These are phyloP conservation scores for Phytophthora pseudosyringae DNA, from an alignment of 352 stramenopile genomes.

Conservation along the genomic window DNA sequence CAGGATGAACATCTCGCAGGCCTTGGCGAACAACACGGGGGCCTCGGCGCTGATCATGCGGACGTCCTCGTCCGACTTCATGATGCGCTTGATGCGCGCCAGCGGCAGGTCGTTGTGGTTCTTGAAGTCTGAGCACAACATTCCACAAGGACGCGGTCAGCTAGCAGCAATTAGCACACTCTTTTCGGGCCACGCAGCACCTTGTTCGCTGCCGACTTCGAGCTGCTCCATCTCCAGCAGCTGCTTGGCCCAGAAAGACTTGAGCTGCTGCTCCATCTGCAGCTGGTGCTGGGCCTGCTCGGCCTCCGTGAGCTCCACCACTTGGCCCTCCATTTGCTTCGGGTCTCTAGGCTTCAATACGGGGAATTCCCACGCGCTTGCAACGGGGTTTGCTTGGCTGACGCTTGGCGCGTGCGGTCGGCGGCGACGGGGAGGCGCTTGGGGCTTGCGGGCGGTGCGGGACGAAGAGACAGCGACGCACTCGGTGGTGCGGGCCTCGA, in stretches of 20 bases:
- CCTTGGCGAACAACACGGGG: constrained; percentile 99
- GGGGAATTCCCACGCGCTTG: not conserved
- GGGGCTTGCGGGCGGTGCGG: not conserved
- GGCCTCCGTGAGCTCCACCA: constrained; percentile 86
- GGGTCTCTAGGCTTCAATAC: constrained; percentile 10
- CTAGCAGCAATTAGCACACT: not conserved
- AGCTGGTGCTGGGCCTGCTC: constrained; percentile 87
- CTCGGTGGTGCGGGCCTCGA: constrained; percentile 14
- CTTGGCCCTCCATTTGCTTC: constrained; percentile 78
- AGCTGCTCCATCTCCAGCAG: constrained; percentile 92
- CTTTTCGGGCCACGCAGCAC: constrained; percentile 33
- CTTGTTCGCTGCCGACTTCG: constrained; percentile 94
- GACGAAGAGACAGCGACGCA: constrained; percentile 8
- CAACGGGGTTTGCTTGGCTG: not conserved
- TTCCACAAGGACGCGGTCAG: constrained; percentile 2
- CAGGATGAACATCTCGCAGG: constrained; percentile 99
- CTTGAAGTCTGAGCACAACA: constrained; percentile 94
- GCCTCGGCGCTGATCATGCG: constrained; percentile 99
- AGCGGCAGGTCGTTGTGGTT: constrained; percentile 99
- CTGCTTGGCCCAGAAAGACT: constrained; percentile 95
- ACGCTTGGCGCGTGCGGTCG: not conserved
- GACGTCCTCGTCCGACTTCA: constrained; percentile 99
- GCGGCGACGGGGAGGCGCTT: not conserved
- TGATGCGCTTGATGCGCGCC: constrained; percentile 99
- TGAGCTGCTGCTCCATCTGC: constrained; percentile 90